Base-by-base conservation (phyloP, 2,329 filamentous ascomycete species). In the Cryoendolithus antarcticus region DNA sequence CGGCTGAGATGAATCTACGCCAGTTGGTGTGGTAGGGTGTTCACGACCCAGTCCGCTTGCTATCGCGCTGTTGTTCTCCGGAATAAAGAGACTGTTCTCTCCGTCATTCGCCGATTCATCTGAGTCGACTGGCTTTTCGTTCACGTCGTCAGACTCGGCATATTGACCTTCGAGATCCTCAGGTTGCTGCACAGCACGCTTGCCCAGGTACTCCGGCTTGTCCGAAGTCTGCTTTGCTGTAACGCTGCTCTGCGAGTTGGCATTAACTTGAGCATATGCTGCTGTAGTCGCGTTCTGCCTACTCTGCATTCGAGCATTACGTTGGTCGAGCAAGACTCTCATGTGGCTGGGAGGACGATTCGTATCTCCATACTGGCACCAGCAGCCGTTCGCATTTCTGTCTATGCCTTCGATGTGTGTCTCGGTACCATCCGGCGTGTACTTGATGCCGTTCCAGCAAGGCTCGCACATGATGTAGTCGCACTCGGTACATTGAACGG, bases 401-500 rank as follows among this genome's bases (percentile, higher is more conserved):
- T 41, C 35, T 35, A 43, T 38, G 19, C 28, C 24, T 9, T 43
- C 48, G 12, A 45, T 44, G 24, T 39, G 35, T 19, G 15, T 19
- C 28, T 43, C 40, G 38, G 46, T 32, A 12, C 29, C 39, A 12
- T 42, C 37, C 4, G 9, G 11, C 28, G 49, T 47, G 15, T 35
- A 35, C 19, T 48, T 46, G 13, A 45, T 44, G 7, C 38, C 38
- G 9, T 36, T 35, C 38, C 38, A 40, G 34, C 38, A 40, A 10
- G 11, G 10, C 9, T 38, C 37, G 37, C 49, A 52, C 27, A 52
- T 43, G 31, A 44, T 45, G 29, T 38, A 42, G 10, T 27, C 36
- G 38, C 48, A 49, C 9, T 38, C 33, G 9, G 30, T 32, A 38
- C 49, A 52, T 5, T 38, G 28, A 32, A 43, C 43, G 38, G 42